Evolutionary conservation across 441 rosid species (phyloP).

Genomic region (Erysimum cheiri): DNA sequence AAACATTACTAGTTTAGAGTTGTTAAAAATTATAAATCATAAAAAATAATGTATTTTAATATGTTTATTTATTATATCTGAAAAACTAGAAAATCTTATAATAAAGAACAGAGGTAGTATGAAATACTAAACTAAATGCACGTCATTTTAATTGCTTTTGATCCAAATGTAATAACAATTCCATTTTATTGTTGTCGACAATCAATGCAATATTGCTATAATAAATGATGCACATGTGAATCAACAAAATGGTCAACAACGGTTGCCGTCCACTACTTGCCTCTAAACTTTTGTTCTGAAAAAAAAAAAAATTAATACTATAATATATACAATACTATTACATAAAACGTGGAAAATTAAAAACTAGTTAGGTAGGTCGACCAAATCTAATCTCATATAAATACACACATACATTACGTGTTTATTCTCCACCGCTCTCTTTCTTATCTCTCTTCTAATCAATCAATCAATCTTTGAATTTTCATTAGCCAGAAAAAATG

Average conservation of each 20-base stretch:
- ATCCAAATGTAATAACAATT: not conserved
- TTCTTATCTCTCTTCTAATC: not conserved
- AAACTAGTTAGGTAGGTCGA: slow-evolving; percentile 36
- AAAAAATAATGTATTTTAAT: too few species aligned
- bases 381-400: slow-evolving; percentile 17
- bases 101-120: too few species aligned
- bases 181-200: not conserved
- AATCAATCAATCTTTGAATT: slow-evolving; percentile 1
- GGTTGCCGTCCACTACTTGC: slow-evolving; percentile 10
- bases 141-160: slow-evolving; percentile 1
- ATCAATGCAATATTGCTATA: not conserved
- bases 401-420: not conserved
- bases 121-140: not conserved
- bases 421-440: slow-evolving; percentile 10
- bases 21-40: too few species aligned
- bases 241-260: slow-evolving; percentile 24
- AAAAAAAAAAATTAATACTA: not conserved
- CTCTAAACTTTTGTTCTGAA: not conserved
- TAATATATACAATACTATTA: not conserved
- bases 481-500: slow-evolving; percentile 13
- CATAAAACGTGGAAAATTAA: slow-evolving; percentile 37
- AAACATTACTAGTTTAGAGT: too few species aligned
- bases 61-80: too few species aligned
- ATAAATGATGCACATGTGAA: not conserved
- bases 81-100: too few species aligned